phyloP scores from a whole-genome alignment of 176 grass and related monocot genomes.

The Miscanthus lutarioriparius region DNA sequence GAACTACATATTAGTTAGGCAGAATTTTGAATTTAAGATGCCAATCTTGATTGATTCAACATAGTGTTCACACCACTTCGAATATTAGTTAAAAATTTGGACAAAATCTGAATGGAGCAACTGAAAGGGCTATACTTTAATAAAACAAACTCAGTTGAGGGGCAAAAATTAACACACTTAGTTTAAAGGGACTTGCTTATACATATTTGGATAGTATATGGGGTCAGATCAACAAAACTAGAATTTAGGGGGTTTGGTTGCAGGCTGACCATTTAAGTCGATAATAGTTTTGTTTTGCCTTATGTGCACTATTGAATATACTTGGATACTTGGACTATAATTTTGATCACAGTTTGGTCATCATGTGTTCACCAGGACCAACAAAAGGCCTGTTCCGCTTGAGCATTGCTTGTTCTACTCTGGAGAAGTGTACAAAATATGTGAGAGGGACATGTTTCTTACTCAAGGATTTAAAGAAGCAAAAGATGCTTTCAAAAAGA shows the following conservation, averaged over 20 bases:
- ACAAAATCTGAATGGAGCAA: not conserved
- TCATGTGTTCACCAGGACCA: conserved; percentile 64
- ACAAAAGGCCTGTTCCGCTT: conserved; percentile 85
- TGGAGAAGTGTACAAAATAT: conserved; percentile 82
- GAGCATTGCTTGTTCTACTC: conserved; percentile 98
- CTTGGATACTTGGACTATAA: conserved; percentile 7
- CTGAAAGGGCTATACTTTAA: not conserved
- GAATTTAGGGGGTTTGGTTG: conserved; percentile 15
- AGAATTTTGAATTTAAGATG: not conserved
- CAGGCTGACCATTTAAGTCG: not conserved
- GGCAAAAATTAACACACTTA: not conserved
- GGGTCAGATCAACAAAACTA: not conserved
- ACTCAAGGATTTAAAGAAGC: conserved; percentile 82
- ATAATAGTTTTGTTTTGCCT: conserved; percentile 15
- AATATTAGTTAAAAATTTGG: not conserved
- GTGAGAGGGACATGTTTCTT: conserved; percentile 78
- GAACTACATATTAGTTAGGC: not conserved
- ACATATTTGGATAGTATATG: conserved; percentile 2
- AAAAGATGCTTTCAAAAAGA: conserved; percentile 88
- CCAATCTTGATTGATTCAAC: not conserved
- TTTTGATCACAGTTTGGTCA: conserved; percentile 30
- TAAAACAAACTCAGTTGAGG: not conserved
- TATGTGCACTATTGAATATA: not conserved
- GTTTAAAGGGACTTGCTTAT: not conserved
- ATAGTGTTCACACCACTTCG: not conserved